Evolutionary conservation across 1,284 basidiomycete species (phyloP).

Genomic region (Ganoderma sinense): DNA sequence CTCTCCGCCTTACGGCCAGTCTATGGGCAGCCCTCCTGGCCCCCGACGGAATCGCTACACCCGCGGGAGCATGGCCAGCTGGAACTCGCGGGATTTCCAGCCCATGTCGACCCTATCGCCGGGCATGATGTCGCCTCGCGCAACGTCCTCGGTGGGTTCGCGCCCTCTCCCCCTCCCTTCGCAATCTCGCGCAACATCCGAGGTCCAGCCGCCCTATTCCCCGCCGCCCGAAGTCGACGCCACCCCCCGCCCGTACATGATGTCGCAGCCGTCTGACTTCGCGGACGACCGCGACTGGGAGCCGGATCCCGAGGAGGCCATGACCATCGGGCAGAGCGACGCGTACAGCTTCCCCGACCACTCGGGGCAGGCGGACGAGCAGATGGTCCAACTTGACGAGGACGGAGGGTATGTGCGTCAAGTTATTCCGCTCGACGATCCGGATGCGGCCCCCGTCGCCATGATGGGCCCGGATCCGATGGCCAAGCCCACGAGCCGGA

Average conservation of each 20-base stretch:
- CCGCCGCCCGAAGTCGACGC: conserved; percentile 7
- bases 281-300: conserved; percentile 19
- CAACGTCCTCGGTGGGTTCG: conserved; percentile 22
- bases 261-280: neutral
- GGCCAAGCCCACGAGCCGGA: conserved; percentile 20
- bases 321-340: conserved; percentile 25
- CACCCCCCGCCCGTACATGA: conserved; percentile 3
- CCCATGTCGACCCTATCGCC: conserved; percentile 2
- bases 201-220: conserved; percentile 18
- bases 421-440: conserved; percentile 10
- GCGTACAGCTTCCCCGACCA: conserved; percentile 13
- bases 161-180: conserved; percentile 23
- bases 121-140: conserved; percentile 11
- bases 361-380: neutral
- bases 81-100: conserved; percentile 27
- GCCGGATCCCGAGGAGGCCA: conserved; percentile 24
- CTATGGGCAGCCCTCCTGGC: conserved; percentile 8
- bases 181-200: conserved; percentile 20
- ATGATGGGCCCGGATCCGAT: neutral
- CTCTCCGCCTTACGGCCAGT: neutral
- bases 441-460: neutral
- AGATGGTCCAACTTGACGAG: conserved; percentile 8
- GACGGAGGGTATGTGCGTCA: conserved; percentile 11
- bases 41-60: conserved; percentile 25
- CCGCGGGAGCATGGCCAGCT: conserved; percentile 30